Evolutionary conservation across 306 rosid genomes (phyloP).

Genomic region (Vachellia pachyceras): DNA sequence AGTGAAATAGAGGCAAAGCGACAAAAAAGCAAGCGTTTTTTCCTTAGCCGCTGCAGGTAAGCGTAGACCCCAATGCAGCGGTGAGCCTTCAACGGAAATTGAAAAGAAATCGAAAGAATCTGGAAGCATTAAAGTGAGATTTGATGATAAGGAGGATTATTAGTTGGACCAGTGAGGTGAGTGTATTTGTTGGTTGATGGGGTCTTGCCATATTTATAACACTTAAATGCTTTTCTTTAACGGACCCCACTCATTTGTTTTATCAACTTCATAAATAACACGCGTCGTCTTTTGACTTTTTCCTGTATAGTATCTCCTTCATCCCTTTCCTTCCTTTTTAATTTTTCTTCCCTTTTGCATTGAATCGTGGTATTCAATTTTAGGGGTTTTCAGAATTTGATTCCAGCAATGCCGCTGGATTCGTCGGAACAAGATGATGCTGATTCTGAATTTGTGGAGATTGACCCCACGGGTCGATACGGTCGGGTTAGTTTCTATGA

Average conservation of each 20-base stretch:
- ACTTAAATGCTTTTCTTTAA: neutral
- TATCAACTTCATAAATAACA: neutral
- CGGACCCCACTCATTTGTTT: neutral
- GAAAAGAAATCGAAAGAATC: neutral
- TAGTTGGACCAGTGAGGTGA: slow-evolving; percentile 22
- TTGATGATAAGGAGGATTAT: neutral
- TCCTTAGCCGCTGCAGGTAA: neutral
- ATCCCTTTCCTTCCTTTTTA: neutral
- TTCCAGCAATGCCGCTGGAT: slow-evolving; percentile 66
- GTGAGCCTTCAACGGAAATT: neutral
- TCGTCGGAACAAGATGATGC: slow-evolving; percentile 70
- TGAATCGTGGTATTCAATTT: no score
- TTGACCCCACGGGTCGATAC: slow-evolving; percentile 88
- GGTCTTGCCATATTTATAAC: neutral
- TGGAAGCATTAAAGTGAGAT: neutral
- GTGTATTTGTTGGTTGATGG: neutral
- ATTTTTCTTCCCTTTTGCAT: neutral
- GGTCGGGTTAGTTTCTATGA: slow-evolving; percentile 75
- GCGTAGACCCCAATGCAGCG: neutral
- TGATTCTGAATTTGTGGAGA: slow-evolving; percentile 75
- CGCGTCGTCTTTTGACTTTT: neutral
- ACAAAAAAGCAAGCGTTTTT: slow-evolving; percentile 13
- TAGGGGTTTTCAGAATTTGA: slow-evolving; percentile 6
- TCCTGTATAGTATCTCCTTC: no score
- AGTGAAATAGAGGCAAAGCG: neutral